A percentile compares a stretch with the other conserved stretches of the same genome.
phyloP scores from a whole-genome alignment of 2,329 filamentous ascomycete genomes.

The Ceratocystis huliohia region DNA sequence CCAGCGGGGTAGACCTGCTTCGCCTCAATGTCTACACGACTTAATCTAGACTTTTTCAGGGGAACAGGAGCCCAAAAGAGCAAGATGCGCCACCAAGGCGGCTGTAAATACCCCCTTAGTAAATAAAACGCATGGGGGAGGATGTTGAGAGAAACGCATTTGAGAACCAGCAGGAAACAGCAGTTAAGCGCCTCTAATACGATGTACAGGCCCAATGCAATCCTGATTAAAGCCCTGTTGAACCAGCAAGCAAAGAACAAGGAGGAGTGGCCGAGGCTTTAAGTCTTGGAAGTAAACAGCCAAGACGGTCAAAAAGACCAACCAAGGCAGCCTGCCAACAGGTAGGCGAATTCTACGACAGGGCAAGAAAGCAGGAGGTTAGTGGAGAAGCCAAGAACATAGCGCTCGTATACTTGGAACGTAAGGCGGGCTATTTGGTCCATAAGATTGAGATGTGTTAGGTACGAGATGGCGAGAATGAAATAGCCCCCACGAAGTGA shows the following conservation, averaged over 20 bases:
- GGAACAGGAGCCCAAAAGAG: background rate
- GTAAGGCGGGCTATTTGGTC: background rate
- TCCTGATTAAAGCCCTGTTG: background rate
- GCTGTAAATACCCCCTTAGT: background rate
- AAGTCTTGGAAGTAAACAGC: background rate
- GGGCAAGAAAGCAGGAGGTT: background rate
- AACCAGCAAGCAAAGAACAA: background rate
- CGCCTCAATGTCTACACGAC: background rate
- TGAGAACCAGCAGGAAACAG: background rate
- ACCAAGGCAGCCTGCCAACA: background rate
- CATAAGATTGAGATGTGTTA: constrained; percentile 2
- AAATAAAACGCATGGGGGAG: background rate
- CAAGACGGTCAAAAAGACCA: constrained; percentile 2
- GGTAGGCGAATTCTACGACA: background rate
- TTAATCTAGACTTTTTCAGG: constrained; percentile 4
- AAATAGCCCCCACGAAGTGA: background rate
- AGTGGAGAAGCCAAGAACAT: no score
- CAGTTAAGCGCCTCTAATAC: background rate
- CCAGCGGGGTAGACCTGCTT: background rate
- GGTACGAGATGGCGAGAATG: background rate
- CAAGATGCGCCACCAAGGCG: background rate
- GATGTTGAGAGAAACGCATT: background rate
- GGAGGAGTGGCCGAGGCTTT: background rate
- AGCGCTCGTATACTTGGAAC: background rate
- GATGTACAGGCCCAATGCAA: background rate